Conservation (phyloP, 371 early-diverging fungal genomes). For the Coemansia sp. region DNA sequence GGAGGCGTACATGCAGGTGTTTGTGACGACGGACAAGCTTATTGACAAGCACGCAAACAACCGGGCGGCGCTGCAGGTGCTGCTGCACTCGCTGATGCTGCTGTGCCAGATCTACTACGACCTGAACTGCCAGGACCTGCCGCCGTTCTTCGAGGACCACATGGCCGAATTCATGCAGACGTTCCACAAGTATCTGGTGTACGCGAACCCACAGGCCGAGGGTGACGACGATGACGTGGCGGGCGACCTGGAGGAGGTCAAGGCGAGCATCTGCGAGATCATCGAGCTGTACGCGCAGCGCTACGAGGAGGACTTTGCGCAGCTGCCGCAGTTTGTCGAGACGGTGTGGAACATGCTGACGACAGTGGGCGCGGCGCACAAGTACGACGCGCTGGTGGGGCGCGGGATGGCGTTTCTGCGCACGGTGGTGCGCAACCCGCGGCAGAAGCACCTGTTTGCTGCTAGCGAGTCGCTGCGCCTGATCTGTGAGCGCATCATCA, state of each 20-base stretch:
- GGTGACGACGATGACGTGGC: constrained; percentile 75
- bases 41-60: constrained; percentile 70
- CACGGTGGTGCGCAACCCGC: constrained; percentile 78
- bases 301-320: constrained; percentile 85
- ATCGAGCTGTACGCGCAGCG: constrained; percentile 83
- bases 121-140: constrained; percentile 92
- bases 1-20: constrained; percentile 75
- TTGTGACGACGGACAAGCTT: constrained; percentile 76
- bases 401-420: constrained; percentile 86
- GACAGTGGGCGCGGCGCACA: constrained; percentile 64
- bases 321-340: constrained; percentile 76
- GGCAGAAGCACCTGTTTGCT: constrained; percentile 69
- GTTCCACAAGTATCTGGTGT: constrained; percentile 82
- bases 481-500: constrained; percentile 86
- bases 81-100: constrained; percentile 74
- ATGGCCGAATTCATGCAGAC: constrained; percentile 72
- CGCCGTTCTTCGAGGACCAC: constrained; percentile 94
- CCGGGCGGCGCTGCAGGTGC: constrained; percentile 60
- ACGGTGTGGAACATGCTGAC: constrained; percentile 85
- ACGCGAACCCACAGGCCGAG: constrained; percentile 70
- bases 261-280: constrained; percentile 86
- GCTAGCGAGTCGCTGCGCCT: constrained; percentile 65
- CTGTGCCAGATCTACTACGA: constrained; percentile 86
- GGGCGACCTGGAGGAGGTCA: constrained; percentile 81
- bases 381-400: constrained; percentile 77